These are phyloP conservation scores for Tuber microsphaerosporum DNA, from an alignment of 495 filamentous ascomycete genomes.

Conservation along the genomic window DNA sequence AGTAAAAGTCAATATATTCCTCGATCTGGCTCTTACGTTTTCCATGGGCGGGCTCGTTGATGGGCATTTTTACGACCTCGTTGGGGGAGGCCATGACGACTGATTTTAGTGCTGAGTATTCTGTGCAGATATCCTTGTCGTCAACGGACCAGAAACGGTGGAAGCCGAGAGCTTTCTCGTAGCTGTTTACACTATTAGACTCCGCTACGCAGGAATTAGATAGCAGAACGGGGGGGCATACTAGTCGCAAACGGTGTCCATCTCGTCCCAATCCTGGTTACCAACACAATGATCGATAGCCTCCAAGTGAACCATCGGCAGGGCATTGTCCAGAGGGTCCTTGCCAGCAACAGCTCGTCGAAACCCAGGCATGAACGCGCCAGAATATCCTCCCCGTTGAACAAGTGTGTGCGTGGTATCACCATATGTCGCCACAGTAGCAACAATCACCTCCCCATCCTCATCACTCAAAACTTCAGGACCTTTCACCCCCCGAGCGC, in stretches of 20 bases:
- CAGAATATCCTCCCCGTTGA: conserved; percentile 57
- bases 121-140: conserved; percentile 77
- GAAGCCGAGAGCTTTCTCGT: conserved; percentile 82
- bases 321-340: conserved; percentile 48
- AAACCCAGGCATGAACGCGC: conserved; percentile 76
- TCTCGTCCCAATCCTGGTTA: conserved; percentile 84
- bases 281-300: conserved; percentile 89
- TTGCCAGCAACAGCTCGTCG: conserved; percentile 42
- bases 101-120: conserved; percentile 74
- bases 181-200: conserved; percentile 47
- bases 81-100: conserved; percentile 83
- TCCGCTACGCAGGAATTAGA: not conserved
- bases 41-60: conserved; percentile 87
- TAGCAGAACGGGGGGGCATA: conserved; percentile 37
- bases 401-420: conserved; percentile 87
- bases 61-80: conserved; percentile 85
- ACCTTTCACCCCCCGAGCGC: conserved; percentile 57
- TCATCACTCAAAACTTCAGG: conserved; percentile 50
- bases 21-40: conserved; percentile 85
- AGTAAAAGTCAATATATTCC: conserved; percentile 83
- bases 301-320: conserved; percentile 59
- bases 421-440: conserved; percentile 78
- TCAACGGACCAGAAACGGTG: conserved; percentile 94
- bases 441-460: conserved; percentile 55
- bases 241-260: conserved; percentile 77